A percentile compares a stretch with the other conserved stretches of the same genome.
Conservation (phyloP, 2,329 filamentous ascomycete genomes). For the Pestalotiopsis sp. region DNA sequence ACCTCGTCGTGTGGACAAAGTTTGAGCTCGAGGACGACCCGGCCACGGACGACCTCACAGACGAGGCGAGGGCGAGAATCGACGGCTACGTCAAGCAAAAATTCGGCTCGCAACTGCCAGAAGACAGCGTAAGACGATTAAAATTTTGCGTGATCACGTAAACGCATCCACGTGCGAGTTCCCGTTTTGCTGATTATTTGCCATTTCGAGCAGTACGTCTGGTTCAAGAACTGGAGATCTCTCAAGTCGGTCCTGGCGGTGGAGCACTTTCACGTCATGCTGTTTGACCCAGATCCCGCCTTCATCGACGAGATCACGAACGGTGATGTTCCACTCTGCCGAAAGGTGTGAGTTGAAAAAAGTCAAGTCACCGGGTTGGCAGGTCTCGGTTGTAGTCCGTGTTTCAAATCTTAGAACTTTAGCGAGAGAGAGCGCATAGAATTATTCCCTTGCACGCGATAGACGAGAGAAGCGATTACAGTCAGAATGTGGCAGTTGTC, state of each 20-base stretch:
- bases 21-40: constrained; percentile 75
- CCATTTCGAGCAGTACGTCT: constrained; percentile 48
- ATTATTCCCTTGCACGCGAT: constrained; percentile 24
- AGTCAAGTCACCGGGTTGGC: neutral
- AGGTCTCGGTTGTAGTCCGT: neutral
- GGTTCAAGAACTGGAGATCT: constrained; percentile 89
- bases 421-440: constrained; percentile 9
- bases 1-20: constrained; percentile 93
- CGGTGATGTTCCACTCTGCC: constrained; percentile 70
- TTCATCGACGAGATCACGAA: constrained; percentile 74
- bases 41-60: constrained; percentile 67
- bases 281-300: constrained; percentile 72
- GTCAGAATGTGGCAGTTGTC: neutral
- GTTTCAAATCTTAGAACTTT: neutral
- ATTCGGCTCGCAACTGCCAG: constrained; percentile 60
- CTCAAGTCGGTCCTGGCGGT: constrained; percentile 85
- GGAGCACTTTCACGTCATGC: constrained; percentile 95
- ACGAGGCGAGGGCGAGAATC: constrained; percentile 64
- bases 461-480: neutral
- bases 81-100: constrained; percentile 69
- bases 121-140: constrained; percentile 53
- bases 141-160: constrained; percentile 25
- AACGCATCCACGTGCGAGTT: neutral
- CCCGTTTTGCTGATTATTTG: neutral
- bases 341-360: constrained; percentile 35